Evolutionary conservation across 2,329 filamentous ascomycete genomes (phyloP).

Genomic region (Arthrobotrys pseudoclavata): DNA sequence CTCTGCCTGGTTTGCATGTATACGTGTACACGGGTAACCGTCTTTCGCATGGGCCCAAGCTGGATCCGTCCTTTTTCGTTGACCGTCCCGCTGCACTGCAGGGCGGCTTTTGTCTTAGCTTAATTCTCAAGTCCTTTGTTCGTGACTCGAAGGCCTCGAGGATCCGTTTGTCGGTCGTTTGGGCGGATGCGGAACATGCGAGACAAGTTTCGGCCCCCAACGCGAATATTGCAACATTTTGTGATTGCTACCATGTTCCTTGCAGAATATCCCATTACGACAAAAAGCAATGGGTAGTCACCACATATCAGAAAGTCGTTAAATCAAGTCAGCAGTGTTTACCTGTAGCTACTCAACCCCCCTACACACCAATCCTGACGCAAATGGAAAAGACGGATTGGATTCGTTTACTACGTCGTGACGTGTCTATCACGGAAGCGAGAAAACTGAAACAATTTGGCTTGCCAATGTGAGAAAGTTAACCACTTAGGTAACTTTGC

Average conservation of each 20-base stretch:
- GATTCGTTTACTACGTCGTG: conserved; percentile 5
- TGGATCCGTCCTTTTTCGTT: conserved; percentile 2
- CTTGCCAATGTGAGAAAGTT: neutral
- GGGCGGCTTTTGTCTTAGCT: conserved; percentile 12
- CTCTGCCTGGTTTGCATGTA: neutral
- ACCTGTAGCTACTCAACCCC: conserved; percentile 1
- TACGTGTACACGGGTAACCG: neutral
- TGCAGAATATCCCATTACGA: too few relatives aligned
- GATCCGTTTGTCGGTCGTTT: too few relatives aligned
- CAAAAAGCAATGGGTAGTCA: too few relatives aligned
- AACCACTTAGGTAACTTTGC: neutral
- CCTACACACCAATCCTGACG: neutral
- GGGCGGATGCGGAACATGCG: too few relatives aligned
- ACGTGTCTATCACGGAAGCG: conserved; percentile 17
- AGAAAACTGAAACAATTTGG: neutral
- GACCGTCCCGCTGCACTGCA: conserved; percentile 21
- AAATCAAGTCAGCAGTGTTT: neutral
- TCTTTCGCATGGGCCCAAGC: conserved; percentile 11
- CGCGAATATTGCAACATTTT: conserved; percentile 16
- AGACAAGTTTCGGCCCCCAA: neutral
- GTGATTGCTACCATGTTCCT: neutral
- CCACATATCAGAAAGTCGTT: neutral
- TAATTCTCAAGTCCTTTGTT: neutral
- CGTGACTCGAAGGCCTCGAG: neutral
- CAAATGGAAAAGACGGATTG: conserved; percentile 13